Evolutionary conservation across 1,284 basidiomycete genomes (phyloP).

Genomic region (Cutaneotrichosporon sp.): DNA sequence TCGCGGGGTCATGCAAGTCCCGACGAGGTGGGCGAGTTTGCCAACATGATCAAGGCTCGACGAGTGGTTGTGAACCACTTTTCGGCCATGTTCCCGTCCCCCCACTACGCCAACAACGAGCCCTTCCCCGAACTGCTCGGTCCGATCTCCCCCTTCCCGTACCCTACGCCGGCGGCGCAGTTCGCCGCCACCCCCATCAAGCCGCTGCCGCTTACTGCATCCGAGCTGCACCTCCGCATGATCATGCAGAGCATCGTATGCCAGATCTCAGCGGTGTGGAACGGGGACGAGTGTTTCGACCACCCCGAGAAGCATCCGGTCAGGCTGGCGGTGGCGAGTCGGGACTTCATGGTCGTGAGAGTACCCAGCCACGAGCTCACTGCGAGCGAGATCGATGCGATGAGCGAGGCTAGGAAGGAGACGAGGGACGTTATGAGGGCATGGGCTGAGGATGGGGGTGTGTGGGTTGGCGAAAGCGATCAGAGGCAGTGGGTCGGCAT

Average conservation of each 20-base stretch:
- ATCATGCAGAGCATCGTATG: slow-evolving; percentile 46
- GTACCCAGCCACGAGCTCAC: slow-evolving; percentile 52
- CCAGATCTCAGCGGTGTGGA: slow-evolving; percentile 46
- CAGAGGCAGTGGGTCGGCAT: slow-evolving; percentile 29
- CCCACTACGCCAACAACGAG: slow-evolving; percentile 28
- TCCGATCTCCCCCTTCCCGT: slow-evolving; percentile 42
- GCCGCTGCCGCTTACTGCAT: slow-evolving; percentile 24
- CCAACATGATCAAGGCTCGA: slow-evolving; percentile 60
- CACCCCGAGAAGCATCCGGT: slow-evolving; percentile 56
- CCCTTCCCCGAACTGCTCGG: slow-evolving; percentile 51
- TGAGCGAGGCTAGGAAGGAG: slow-evolving; percentile 67
- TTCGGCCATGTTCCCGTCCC: slow-evolving; percentile 56
- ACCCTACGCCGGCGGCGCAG: slow-evolving; percentile 13
- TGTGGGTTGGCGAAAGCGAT: slow-evolving; percentile 20
- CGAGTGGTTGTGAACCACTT: slow-evolving; percentile 77
- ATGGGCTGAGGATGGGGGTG: slow-evolving; percentile 34
- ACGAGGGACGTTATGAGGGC: slow-evolving; percentile 58
- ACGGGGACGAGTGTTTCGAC: slow-evolving; percentile 7
- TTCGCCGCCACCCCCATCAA: not conserved
- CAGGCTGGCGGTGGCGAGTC: slow-evolving; percentile 55
- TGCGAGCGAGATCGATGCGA: slow-evolving; percentile 47
- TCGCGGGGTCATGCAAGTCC: slow-evolving; percentile 77
- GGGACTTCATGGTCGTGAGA: slow-evolving; percentile 61
- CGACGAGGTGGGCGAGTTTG: slow-evolving; percentile 74
- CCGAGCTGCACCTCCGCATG: slow-evolving; percentile 49